Conservation (phyloP, 306 rosid species). For the Betula pendula region DNA sequence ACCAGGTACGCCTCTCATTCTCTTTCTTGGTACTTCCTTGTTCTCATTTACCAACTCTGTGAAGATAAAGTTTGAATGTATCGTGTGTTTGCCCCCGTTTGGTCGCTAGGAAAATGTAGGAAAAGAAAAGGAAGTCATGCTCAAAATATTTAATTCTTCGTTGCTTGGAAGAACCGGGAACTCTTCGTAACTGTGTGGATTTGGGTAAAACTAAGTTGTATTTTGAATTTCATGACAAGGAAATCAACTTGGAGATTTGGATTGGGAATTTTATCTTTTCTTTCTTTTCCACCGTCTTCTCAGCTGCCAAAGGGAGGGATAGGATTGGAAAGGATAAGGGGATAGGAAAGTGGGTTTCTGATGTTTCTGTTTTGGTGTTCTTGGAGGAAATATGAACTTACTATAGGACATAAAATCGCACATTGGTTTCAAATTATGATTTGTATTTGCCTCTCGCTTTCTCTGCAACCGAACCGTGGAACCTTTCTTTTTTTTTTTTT, state of each 20-base stretch:
- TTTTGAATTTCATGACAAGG: neutral
- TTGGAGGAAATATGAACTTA: neutral
- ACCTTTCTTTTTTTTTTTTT: neutral
- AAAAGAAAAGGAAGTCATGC: neutral
- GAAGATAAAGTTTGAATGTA: neutral
- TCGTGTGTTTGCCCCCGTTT: neutral
- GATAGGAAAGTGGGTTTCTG: neutral
- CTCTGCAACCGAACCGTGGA: neutral
- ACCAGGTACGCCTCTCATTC: slow-evolving; percentile 31
- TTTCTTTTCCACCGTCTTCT: neutral
- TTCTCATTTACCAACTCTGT: neutral
- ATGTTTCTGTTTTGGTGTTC: neutral
- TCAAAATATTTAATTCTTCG: neutral
- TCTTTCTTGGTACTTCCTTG: neutral
- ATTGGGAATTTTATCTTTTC: neutral
- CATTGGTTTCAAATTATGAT: neutral
- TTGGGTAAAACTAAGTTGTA: neutral
- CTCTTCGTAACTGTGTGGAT: neutral
- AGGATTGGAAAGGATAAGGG: neutral
- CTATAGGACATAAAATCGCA: neutral
- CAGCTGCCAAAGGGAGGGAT: neutral
- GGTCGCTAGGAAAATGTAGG: slow-evolving; percentile 2
- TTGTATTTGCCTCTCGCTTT: neutral
- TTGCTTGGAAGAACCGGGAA: neutral
- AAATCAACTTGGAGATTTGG: neutral